Evolutionary conservation across 345 rosid species (phyloP), one percentile per base, ranked within the genome.

Genomic region (Heritiera fomes): DNA sequence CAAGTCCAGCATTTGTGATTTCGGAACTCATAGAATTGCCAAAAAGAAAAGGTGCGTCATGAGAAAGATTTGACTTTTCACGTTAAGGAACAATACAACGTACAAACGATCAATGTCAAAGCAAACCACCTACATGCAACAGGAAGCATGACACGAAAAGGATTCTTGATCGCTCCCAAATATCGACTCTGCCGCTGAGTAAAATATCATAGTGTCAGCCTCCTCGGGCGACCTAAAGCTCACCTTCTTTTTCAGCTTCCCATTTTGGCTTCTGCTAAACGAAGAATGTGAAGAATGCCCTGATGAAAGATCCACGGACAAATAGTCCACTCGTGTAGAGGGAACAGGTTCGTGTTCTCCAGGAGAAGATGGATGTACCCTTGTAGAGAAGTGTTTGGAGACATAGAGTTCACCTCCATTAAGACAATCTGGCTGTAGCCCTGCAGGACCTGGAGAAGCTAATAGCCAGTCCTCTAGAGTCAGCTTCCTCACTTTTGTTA

Each of bases 161-260:
- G 63, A 52, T 11, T 3, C 0, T 14, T 67, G 2, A 40, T 75
- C 14, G 68, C 43, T 41, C 52, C 34, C 62, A 43, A 30, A 12
- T 38, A 23, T 23, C 28, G 73, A 17, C 18, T 80, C 50, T 4
- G 23, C 18, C 14, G 89, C 83, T 7, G 83, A 87, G 80, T 84
- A 69, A 64, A 85, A 84, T 2, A 83, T 7, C 73, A 80, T 59
- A 59, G 82, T 73, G 18, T 87, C 87, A 58, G 83, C 65, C 53
- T 85, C 86, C 30, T 84, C 83, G 0, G 89, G 89, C 77, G 75
- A 60, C 82, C 64, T 87, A 80, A 89, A 87, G 79, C 81, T 83
- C 32, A 89, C 89, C 78, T 67, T 84, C 84, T 87, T 87, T 69
- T 50, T 81, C 46, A 7, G 0, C 80, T 53, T 80, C 63, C 77